phyloP scores from a whole-genome alignment of 2,329 filamentous ascomycete species.

The Chaetomium sp. region DNA sequence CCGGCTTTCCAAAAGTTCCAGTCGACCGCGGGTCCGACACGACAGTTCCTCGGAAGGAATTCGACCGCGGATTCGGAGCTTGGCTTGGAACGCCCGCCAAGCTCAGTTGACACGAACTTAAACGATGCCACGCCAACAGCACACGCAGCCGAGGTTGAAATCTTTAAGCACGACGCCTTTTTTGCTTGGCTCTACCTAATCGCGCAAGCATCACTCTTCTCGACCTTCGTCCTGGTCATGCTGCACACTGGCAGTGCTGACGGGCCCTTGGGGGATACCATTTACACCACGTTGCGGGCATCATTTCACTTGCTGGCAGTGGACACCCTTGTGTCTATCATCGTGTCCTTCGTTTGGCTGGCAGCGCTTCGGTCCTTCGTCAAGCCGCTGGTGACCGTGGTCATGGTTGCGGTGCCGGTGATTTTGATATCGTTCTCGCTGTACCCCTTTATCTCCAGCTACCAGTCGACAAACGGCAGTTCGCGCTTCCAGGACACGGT shows the following conservation, averaged over 20 bases:
- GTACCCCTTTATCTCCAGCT: slow-evolving; percentile 87
- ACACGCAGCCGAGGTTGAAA: slow-evolving; percentile 53
- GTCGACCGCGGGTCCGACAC: slow-evolving; percentile 31
- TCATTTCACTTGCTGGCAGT: slow-evolving; percentile 86
- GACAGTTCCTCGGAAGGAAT: slow-evolving; percentile 36
- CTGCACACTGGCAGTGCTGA: slow-evolving; percentile 70
- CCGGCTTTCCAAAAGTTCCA: slow-evolving; percentile 59
- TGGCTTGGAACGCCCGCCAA: slow-evolving; percentile 36
- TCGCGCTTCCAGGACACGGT: slow-evolving; percentile 73
- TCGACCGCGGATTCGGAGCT: slow-evolving; percentile 44
- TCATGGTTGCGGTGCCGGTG: slow-evolving; percentile 77
- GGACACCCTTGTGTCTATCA: slow-evolving; percentile 82
- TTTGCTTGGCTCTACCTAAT: slow-evolving; percentile 90
- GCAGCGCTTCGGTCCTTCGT: slow-evolving; percentile 83
- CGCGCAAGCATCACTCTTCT: slow-evolving; percentile 72
- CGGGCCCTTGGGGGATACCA: slow-evolving; percentile 78
- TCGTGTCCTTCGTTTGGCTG: slow-evolving; percentile 87
- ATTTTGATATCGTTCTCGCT: slow-evolving; percentile 84
- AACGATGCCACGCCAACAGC: slow-evolving; percentile 30
- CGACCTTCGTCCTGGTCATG: slow-evolving; percentile 83
- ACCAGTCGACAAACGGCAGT: slow-evolving; percentile 70
- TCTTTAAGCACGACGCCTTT: slow-evolving; percentile 80
- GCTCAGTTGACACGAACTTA: slow-evolving; percentile 32
- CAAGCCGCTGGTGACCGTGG: slow-evolving; percentile 70
- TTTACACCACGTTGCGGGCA: slow-evolving; percentile 80